Evolutionary conservation across 176 grass and related monocot species (phyloP).

Genomic region (Zizania latifolia): DNA sequence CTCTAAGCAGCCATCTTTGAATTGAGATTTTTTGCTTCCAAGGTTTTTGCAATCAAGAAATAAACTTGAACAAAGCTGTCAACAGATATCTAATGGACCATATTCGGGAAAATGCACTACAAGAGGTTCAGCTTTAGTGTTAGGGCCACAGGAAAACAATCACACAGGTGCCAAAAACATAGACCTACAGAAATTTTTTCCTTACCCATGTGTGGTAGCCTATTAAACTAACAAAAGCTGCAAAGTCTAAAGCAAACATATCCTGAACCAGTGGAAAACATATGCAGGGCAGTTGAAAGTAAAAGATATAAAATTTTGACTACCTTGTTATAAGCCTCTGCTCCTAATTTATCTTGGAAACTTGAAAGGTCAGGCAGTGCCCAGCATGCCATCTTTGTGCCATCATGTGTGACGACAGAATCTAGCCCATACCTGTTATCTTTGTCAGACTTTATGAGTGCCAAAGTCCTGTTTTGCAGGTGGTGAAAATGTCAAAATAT

Average conservation of each 20-base stretch:
- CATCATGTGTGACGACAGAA: constrained; percentile 79
- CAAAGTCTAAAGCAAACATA: not conserved
- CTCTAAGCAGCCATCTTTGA: too few relatives aligned
- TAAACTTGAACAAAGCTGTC: too few relatives aligned
- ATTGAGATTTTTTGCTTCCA: too few relatives aligned
- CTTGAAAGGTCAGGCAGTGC: constrained; percentile 53
- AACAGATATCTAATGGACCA: too few relatives aligned
- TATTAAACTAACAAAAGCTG: not conserved
- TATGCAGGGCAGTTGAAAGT: not conserved
- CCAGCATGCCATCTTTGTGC: constrained; percentile 70
- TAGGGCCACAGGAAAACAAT: too few relatives aligned
- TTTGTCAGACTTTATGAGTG: constrained; percentile 79
- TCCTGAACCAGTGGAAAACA: not conserved
- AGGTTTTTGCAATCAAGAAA: too few relatives aligned
- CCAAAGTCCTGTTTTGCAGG: constrained; percentile 49
- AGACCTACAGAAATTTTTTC: not conserved
- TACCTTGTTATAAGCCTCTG: constrained; percentile 74
- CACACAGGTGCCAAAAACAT: not conserved
- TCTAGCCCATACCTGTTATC: constrained; percentile 71
- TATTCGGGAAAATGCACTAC: too few relatives aligned
- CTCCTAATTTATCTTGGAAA: constrained; percentile 65
- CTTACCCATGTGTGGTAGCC: not conserved
- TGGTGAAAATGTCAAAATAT: not conserved
- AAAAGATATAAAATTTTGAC: not conserved
- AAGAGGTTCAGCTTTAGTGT: not conserved